Evolutionary conservation across 352 stramenopile genomes (phyloP).

Genomic region (Globisporangium emineosum): DNA sequence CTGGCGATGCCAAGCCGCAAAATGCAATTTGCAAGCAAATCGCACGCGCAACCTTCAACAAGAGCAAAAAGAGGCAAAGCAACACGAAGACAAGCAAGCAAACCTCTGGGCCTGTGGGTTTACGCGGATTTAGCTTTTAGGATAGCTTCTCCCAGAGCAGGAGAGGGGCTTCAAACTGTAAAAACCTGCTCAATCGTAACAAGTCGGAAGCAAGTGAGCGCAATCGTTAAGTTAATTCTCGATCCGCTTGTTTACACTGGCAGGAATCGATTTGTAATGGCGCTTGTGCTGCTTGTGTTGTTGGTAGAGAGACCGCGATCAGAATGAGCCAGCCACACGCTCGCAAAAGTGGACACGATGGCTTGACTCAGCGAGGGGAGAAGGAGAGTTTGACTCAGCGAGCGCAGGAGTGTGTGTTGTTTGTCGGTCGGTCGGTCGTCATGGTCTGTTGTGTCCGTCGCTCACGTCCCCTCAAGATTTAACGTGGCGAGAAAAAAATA

Average conservation of each 20-base stretch:
- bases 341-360: background rate
- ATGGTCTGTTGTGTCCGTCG: background rate
- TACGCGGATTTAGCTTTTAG: background rate
- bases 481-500: background rate
- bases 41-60: background rate
- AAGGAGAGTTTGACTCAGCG: background rate
- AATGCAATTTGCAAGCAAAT: background rate
- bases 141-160: background rate
- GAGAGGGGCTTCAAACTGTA: too few relatives aligned
- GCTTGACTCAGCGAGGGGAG: background rate
- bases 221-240: too few relatives aligned
- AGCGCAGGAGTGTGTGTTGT: background rate
- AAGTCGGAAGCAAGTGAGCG: too few relatives aligned
- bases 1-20: slow-evolving; percentile 1
- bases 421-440: background rate
- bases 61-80: background rate
- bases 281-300: background rate
- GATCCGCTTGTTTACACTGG: too few relatives aligned
- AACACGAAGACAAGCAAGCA: too few relatives aligned
- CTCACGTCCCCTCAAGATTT: background rate
- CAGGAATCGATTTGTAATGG: background rate
- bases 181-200: too few relatives aligned
- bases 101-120: too few relatives aligned
- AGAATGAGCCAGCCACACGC: background rate
- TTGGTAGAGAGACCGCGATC: background rate